A percentile compares a stretch with the other conserved stretches of the same genome.
These are phyloP conservation scores for Beverwykella pulmonaria DNA, from an alignment of 495 filamentous ascomycete genomes.

Conservation along the genomic window DNA sequence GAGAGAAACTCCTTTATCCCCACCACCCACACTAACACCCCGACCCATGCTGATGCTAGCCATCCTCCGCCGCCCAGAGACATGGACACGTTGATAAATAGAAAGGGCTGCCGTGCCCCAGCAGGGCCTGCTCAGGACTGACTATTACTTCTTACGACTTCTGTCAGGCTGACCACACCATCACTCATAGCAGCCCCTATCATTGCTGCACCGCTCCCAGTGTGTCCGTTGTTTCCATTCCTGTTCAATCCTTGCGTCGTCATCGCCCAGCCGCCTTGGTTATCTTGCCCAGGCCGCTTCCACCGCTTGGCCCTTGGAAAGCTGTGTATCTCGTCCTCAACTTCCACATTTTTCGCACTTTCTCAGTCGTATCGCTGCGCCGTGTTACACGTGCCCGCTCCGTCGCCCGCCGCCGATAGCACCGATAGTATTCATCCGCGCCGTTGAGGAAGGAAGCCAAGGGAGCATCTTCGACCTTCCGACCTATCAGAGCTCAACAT, in stretches of 20 bases:
- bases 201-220: too few relatives aligned
- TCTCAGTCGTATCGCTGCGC: too few relatives aligned
- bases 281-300: slow-evolving; percentile 11
- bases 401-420: neutral
- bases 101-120: slow-evolving; percentile 1
- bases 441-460: neutral
- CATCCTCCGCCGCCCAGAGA: slow-evolving; percentile 17
- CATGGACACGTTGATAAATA: slow-evolving; percentile 28
- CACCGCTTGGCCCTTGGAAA: slow-evolving; percentile 1
- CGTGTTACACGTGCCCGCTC: slow-evolving; percentile 4
- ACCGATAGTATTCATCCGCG: too few relatives aligned
- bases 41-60: slow-evolving; percentile 11
- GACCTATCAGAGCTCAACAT: slow-evolving; percentile 7
- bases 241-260: neutral
- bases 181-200: neutral
- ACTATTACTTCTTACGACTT: slow-evolving; percentile 2
- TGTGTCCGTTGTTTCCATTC: too few relatives aligned
- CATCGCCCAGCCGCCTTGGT: slow-evolving; percentile 1
- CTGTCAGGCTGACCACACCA: slow-evolving; percentile 25
- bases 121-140: neutral
- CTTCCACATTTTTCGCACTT: slow-evolving; percentile 14
- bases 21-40: slow-evolving; percentile 10
- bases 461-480: too few relatives aligned
- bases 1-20: slow-evolving; percentile 14
- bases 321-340: neutral